Percentiles rank a stretch among this genome's conserved stretches.
These are phyloP conservation scores for Saururus chinensis DNA, from an alignment of 164 flowering plant species.

Conservation along the genomic window DNA sequence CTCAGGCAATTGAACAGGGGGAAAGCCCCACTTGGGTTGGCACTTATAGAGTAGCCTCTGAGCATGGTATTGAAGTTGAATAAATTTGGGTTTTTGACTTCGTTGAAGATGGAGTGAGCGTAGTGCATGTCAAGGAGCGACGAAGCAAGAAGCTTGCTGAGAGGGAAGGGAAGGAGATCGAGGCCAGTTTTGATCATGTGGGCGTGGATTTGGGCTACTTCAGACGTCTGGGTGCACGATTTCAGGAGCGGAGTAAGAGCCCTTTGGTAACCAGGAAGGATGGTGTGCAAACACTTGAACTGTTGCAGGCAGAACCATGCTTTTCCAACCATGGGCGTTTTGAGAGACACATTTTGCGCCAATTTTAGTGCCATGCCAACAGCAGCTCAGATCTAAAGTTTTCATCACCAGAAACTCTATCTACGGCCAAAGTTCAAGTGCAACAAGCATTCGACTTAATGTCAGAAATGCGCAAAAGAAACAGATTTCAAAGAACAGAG, in stretches of 20 bases:
- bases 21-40: conserved; percentile 17
- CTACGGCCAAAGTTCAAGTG: too few species aligned
- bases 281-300: too few species aligned
- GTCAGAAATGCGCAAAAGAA: too few species aligned
- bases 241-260: conserved; percentile 6
- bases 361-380: too few species aligned
- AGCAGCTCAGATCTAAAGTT: too few species aligned
- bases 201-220: conserved; percentile 30
- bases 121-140: conserved; percentile 17
- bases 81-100: conserved; percentile 20
- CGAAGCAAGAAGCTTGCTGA: conserved; percentile 35
- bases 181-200: conserved; percentile 26
- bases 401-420: too few species aligned
- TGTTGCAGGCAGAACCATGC: too few species aligned
- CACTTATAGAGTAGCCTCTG: conserved; percentile 24
- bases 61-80: conserved; percentile 37
- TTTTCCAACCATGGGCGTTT: too few species aligned
- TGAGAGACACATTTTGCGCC: too few species aligned
- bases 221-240: conserved; percentile 14
- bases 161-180: conserved; percentile 15
- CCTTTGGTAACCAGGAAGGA: not conserved
- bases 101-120: conserved; percentile 25
- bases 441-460: too few species aligned
- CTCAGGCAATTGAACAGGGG: conserved; percentile 20
- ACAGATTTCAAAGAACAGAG: too few species aligned